Conservation (phyloP, 2,329 filamentous ascomycete genomes). For the Botryotinia globosa region DNA sequence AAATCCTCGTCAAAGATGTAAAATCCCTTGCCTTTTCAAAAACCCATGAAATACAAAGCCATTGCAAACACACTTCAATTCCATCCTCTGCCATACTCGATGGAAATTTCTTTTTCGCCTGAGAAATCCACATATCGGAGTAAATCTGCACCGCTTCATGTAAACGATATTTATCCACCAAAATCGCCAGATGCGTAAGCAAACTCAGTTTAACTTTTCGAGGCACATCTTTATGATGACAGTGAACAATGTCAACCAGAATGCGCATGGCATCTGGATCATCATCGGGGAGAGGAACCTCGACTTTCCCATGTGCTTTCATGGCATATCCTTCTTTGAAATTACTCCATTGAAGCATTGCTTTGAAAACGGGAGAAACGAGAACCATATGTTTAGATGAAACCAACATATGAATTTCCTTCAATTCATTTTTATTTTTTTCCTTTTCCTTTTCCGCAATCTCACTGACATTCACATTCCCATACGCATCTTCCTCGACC, state of each 20-base stretch:
- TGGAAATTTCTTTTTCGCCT: not conserved
- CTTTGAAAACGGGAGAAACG: conserved; percentile 34
- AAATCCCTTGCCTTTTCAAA: conserved; percentile 9
- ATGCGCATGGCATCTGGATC: conserved; percentile 37
- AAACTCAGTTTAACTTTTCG: conserved; percentile 29
- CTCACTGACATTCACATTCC: not conserved
- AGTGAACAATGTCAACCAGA: conserved; percentile 39
- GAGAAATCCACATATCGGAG: conserved; percentile 20
- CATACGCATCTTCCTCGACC: not conserved
- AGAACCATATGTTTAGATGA: conserved; percentile 30
- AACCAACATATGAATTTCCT: conserved; percentile 26
- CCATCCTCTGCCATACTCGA: not conserved
- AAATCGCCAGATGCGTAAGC: conserved; percentile 34
- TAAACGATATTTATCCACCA: conserved; percentile 36
- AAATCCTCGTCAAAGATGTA: conserved; percentile 5
- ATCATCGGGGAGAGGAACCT: conserved; percentile 36
- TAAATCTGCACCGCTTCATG: conserved; percentile 22
- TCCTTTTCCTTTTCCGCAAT: not conserved
- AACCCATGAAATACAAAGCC: conserved; percentile 19
- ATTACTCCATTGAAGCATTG: conserved; percentile 29
- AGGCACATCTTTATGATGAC: conserved; percentile 29
- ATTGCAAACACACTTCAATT: not conserved
- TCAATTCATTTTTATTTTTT: not conserved
- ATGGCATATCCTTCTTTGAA: conserved; percentile 31
- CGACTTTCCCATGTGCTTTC: conserved; percentile 20